Conservation (phyloP, 1,284 basidiomycete species). For the Porogramme epimiltina region DNA sequence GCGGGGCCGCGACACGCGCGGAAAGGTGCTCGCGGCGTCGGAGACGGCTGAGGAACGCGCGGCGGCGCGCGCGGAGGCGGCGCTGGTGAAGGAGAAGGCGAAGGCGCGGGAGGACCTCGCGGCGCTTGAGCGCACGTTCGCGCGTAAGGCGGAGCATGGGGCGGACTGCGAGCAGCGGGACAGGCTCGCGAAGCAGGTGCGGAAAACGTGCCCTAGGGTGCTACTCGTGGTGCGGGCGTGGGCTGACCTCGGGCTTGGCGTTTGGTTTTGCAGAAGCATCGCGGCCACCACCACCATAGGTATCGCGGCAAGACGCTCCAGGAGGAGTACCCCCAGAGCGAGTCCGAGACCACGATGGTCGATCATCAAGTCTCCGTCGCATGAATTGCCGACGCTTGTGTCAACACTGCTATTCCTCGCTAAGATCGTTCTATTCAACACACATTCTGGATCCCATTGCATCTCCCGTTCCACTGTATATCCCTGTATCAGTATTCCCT, state of each 20-base stretch:
- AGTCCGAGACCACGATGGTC: slow-evolving; percentile 20
- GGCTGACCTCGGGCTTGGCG: slow-evolving; percentile 1
- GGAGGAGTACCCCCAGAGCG: slow-evolving; percentile 9
- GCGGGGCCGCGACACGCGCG: slow-evolving; percentile 15
- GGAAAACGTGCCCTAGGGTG: too few species aligned
- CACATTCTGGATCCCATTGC: too few species aligned
- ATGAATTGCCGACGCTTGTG: background rate
- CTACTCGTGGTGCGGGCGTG: too few species aligned
- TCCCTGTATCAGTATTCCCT: background rate
- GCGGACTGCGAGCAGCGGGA: background rate
- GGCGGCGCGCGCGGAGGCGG: slow-evolving; percentile 1
- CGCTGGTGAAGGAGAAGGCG: slow-evolving; percentile 6
- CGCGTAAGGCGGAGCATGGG: background rate
- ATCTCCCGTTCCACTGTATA: background rate
- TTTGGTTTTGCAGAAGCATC: slow-evolving; percentile 8
- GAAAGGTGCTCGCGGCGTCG: slow-evolving; percentile 17
- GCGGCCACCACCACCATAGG: slow-evolving; percentile 15
- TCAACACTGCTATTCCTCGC: too few species aligned
- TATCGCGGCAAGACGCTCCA: slow-evolving; percentile 6
- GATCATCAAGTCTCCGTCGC: slow-evolving; percentile 3
- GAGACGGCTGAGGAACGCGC: slow-evolving; percentile 8
- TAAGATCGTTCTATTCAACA: too few species aligned
- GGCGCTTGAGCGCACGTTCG: background rate
- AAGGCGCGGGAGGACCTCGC: slow-evolving; percentile 19
- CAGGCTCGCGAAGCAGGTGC: slow-evolving; percentile 15